Conservation (phyloP, 495 filamentous ascomycete genomes). For the Penicillium lividum region DNA sequence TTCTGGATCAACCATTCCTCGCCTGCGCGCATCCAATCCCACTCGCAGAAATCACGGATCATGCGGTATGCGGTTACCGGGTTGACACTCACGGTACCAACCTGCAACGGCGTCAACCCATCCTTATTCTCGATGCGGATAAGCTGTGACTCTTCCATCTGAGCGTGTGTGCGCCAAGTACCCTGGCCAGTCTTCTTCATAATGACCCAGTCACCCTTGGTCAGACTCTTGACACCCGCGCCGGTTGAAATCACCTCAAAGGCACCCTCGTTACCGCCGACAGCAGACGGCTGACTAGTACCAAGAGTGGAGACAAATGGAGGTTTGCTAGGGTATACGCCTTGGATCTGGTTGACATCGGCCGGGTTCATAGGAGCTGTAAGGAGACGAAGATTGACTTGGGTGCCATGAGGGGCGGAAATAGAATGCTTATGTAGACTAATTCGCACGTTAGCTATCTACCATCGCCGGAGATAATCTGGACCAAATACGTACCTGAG, state of each 20-base stretch:
- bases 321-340: constrained; percentile 89
- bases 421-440: constrained; percentile 83
- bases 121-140: constrained; percentile 65
- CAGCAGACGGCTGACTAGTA: constrained; percentile 69
- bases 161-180: constrained; percentile 90
- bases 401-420: constrained; percentile 61
- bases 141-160: constrained; percentile 63
- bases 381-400: constrained; percentile 73
- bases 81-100: constrained; percentile 85
- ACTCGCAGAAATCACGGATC: constrained; percentile 76
- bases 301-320: constrained; percentile 70
- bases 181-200: constrained; percentile 78
- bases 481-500: constrained; percentile 53
- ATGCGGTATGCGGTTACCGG: constrained; percentile 92
- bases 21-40: constrained; percentile 51
- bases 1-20: constrained; percentile 93
- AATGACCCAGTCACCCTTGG: constrained; percentile 88
- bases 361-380: constrained; percentile 93
- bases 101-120: constrained; percentile 70
- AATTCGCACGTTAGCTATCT: constrained; percentile 6
- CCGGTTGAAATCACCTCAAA: constrained; percentile 79
- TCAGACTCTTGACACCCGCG: constrained; percentile 51
- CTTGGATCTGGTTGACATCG: constrained; percentile 96
- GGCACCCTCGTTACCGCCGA: constrained; percentile 87
- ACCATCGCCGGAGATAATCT: not conserved